Percentiles rank a stretch among this genome's conserved stretches.
phyloP scores from a whole-genome alignment of 2,329 filamentous ascomycete species.

The Alternaria angustiovoidea region DNA sequence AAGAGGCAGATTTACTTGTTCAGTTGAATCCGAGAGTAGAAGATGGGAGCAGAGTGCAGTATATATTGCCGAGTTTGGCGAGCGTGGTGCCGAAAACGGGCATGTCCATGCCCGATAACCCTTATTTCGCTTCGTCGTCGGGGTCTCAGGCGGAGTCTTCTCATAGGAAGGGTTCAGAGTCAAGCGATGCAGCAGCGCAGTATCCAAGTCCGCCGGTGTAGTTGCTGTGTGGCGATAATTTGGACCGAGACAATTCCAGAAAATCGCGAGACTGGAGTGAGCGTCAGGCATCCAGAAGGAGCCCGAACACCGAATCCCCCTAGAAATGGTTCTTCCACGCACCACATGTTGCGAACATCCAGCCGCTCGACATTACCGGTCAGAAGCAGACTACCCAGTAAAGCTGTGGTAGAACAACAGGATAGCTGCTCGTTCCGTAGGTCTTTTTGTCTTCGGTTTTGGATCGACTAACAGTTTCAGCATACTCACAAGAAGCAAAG shows the following conservation, averaged over 20 bases:
- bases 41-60: constrained; percentile 7
- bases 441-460: background rate
- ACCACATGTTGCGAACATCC: background rate
- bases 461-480: background rate
- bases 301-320: background rate
- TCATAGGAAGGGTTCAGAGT: background rate
- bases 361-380: background rate
- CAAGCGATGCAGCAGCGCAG: background rate
- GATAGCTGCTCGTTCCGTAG: background rate
- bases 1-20: constrained; percentile 23
- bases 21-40: constrained; percentile 12
- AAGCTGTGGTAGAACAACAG: accelerated
- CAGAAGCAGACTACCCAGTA: accelerated
- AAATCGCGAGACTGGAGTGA: accelerated
- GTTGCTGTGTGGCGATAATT: accelerated
- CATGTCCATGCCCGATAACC: background rate
- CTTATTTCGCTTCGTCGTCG: background rate
- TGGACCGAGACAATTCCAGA: no score
- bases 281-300: background rate
- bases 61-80: background rate
- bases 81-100: background rate
- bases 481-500: background rate
- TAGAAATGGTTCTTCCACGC: background rate
- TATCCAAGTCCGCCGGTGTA: background rate
- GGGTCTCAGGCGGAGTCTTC: background rate